phyloP scores from a whole-genome alignment of 495 filamentous ascomycete genomes.

The Hyaloscypha variabilis region DNA sequence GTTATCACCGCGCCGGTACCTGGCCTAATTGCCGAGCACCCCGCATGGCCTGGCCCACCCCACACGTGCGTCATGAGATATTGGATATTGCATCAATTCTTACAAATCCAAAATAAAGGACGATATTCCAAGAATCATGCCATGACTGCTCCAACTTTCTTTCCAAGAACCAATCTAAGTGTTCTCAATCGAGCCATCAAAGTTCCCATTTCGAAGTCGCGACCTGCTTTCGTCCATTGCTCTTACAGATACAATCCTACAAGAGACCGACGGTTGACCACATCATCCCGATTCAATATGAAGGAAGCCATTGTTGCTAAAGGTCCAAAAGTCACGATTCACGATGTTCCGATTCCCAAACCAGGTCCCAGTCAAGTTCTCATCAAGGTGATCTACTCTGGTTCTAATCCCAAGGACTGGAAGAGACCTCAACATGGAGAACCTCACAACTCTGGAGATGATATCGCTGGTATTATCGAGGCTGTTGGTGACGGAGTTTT shows the following conservation, averaged over 20 bases:
- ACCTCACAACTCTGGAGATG: slow-evolving; percentile 86
- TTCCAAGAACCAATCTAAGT: not conserved
- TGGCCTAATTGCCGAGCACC: not conserved
- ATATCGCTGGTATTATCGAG: slow-evolving; percentile 83
- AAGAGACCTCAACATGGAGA: slow-evolving; percentile 43
- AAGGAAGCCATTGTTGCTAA: slow-evolving; percentile 34
- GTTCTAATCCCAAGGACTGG: slow-evolving; percentile 84
- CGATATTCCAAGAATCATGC: not conserved
- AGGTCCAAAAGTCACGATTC: slow-evolving; percentile 57
- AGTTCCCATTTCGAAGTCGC: not conserved
- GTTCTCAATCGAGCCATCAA: not conserved
- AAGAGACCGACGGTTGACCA: slow-evolving; percentile 8
- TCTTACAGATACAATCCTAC: not conserved
- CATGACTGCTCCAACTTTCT: not conserved
- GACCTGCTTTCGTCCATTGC: not conserved
- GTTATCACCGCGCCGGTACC: not conserved
- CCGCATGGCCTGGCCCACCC: not conserved
- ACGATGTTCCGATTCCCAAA: slow-evolving; percentile 63
- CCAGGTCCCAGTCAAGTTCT: slow-evolving; percentile 65
- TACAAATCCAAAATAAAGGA: not conserved
- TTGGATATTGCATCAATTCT: not conserved
- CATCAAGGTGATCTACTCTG: slow-evolving; percentile 66
- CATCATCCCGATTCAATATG: slow-evolving; percentile 20
- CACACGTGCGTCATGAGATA: not conserved
- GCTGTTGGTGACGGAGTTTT: slow-evolving; percentile 79